Evolutionary conservation across 306 rosid genomes (phyloP).

Genomic region (Ceratonia siliqua): DNA sequence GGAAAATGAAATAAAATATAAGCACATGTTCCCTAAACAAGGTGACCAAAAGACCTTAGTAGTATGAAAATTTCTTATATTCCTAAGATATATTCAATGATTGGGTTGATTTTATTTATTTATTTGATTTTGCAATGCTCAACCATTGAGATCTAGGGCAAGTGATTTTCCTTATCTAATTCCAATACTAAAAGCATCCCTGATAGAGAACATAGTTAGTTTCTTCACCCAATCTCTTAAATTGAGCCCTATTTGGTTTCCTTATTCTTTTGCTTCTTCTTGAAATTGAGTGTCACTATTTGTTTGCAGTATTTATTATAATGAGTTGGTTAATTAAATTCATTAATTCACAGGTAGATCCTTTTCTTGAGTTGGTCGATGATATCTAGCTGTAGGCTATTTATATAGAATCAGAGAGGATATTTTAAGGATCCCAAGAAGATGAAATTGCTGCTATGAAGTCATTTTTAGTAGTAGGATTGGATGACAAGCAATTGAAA

Average conservation of each 20-base stretch:
- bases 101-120: no score
- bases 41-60: no score
- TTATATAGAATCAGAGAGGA: constrained; percentile 48
- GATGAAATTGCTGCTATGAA: constrained; percentile 71
- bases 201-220: constrained; percentile 59
- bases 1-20: no score
- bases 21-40: no score
- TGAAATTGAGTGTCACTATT: constrained; percentile 19
- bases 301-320: not conserved
- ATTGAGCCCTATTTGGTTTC: constrained; percentile 18
- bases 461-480: constrained; percentile 58
- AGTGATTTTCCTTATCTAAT: constrained; percentile 67
- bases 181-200: constrained; percentile 70
- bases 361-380: constrained; percentile 76
- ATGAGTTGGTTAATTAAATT: constrained; percentile 29
- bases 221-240: constrained; percentile 30
- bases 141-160: no score
- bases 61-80: no score
- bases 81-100: no score
- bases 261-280: constrained; percentile 15
- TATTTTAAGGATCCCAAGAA: constrained; percentile 58
- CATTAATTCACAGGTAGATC: constrained; percentile 71
- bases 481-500: constrained; percentile 65
- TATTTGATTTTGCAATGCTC: no score
- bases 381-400: constrained; percentile 67